phyloP scores from a whole-genome alignment of 768 basidiomycete genomes.

The Tylopilus balloui region DNA sequence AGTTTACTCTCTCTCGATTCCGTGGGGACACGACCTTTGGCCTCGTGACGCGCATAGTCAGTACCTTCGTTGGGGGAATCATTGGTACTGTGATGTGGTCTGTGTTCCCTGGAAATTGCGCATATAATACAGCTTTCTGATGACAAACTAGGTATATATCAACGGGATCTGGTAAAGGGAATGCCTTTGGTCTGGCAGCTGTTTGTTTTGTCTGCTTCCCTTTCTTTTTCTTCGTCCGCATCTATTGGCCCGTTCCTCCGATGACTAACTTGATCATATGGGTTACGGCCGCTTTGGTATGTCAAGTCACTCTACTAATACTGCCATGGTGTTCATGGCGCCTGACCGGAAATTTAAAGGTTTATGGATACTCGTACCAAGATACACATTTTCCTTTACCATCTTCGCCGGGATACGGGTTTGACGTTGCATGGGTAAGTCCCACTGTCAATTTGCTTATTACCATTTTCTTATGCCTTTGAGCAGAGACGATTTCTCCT shows the following conservation, averaged over 20 bases:
- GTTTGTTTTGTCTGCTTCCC: constrained; percentile 68
- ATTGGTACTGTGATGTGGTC: constrained; percentile 67
- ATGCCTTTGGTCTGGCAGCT: constrained; percentile 65
- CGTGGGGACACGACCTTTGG: constrained; percentile 73
- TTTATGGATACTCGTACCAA: constrained; percentile 72
- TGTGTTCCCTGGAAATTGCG: constrained; percentile 12
- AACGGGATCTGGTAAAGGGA: constrained; percentile 54
- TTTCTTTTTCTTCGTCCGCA: constrained; percentile 60
- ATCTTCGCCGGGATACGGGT: constrained; percentile 55
- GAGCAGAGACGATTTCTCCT: constrained; percentile 60
- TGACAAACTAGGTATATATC: constrained; percentile 58
- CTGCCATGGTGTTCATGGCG: not conserved
- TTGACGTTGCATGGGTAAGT: constrained; percentile 67
- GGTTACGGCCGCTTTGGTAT: constrained; percentile 57
- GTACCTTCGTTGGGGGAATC: constrained; percentile 63
- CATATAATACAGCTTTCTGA: not conserved
- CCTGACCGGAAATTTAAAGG: constrained; percentile 33
- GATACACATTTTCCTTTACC: constrained; percentile 46
- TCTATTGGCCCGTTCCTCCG: constrained; percentile 71
- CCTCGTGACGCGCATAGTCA: constrained; percentile 52
- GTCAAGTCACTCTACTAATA: constrained; percentile 10
- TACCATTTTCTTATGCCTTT: not conserved
- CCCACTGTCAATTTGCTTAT: not conserved
- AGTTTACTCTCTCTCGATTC: constrained; percentile 65
- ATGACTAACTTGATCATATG: constrained; percentile 70